These are phyloP conservation scores for Arthromyces matolae DNA, from an alignment of 768 basidiomycete genomes.

Conservation along the genomic window DNA sequence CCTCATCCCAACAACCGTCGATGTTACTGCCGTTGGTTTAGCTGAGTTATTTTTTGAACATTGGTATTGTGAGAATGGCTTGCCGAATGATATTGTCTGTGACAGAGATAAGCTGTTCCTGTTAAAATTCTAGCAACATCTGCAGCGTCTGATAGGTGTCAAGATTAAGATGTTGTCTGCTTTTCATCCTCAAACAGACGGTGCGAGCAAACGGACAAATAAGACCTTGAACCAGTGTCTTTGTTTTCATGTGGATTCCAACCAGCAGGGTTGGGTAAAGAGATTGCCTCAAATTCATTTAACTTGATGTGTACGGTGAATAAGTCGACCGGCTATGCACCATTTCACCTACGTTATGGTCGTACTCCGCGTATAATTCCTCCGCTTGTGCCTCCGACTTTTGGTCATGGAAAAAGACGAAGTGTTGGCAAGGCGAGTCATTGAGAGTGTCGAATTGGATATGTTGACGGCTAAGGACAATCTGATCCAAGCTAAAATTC, in stretches of 20 bases:
- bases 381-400: slow-evolving; percentile 7
- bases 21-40: slow-evolving; percentile 15
- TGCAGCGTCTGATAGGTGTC: slow-evolving; percentile 18
- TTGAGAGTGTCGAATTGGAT: neutral
- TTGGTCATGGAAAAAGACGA: neutral
- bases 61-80: slow-evolving; percentile 34
- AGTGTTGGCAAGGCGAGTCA: neutral
- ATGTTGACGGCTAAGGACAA: slow-evolving; percentile 5
- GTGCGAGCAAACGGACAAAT: slow-evolving; percentile 26
- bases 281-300: slow-evolving; percentile 23
- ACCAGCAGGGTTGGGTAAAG: slow-evolving; percentile 28
- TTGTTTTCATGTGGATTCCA: slow-evolving; percentile 20
- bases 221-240: slow-evolving; percentile 24
- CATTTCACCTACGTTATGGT: slow-evolving; percentile 23
- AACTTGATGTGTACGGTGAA: slow-evolving; percentile 28
- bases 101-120: slow-evolving; percentile 24
- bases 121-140: slow-evolving; percentile 26
- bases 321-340: slow-evolving; percentile 24
- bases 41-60: slow-evolving; percentile 25
- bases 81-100: slow-evolving; percentile 20
- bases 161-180: slow-evolving; percentile 28
- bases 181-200: slow-evolving; percentile 35
- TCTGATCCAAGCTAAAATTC: slow-evolving; percentile 18
- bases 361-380: slow-evolving; percentile 21
- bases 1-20: slow-evolving; percentile 5